Conservation (phyloP, 495 filamentous ascomycete genomes). For the Aspergillus mulundensis region DNA sequence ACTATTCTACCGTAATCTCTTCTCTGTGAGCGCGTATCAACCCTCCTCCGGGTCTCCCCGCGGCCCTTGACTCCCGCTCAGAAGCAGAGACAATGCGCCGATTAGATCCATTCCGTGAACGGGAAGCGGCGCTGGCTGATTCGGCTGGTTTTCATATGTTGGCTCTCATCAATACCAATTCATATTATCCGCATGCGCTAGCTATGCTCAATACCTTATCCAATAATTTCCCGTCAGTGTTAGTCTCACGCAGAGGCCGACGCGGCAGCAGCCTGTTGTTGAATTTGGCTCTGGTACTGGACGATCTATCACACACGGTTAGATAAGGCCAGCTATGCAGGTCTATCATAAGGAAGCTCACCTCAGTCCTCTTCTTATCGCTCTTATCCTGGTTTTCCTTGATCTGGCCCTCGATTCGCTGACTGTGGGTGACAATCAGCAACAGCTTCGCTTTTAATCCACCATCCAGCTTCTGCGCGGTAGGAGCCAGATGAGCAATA, state of each 20-base stretch:
- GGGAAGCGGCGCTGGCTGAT: background rate
- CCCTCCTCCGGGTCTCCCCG: no score
- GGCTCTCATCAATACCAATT: background rate
- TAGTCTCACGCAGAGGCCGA: slow-evolving; percentile 30
- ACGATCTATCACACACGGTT: slow-evolving; percentile 32
- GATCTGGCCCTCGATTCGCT: slow-evolving; percentile 78
- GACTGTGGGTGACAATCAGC: slow-evolving; percentile 44
- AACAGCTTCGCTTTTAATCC: background rate
- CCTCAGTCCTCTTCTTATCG: slow-evolving; percentile 75
- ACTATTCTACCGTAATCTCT: no score
- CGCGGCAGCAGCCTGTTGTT: slow-evolving; percentile 37
- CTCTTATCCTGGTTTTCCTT: slow-evolving; percentile 72
- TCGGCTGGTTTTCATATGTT: background rate
- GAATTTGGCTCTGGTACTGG: slow-evolving; percentile 40
- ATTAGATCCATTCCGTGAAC: background rate
- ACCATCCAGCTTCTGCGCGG: background rate
- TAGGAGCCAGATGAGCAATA: background rate
- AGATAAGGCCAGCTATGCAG: background rate
- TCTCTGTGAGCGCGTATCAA: no score
- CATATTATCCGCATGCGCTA: background rate
- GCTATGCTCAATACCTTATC: background rate
- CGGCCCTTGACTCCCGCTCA: background rate
- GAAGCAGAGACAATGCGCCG: background rate
- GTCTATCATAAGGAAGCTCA: slow-evolving; percentile 21
- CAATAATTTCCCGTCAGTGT: background rate